Evolutionary conservation across 75 land plant genomes (phyloP), one percentile per base, ranked within the genome.

Genomic region (Picea glauca): DNA sequence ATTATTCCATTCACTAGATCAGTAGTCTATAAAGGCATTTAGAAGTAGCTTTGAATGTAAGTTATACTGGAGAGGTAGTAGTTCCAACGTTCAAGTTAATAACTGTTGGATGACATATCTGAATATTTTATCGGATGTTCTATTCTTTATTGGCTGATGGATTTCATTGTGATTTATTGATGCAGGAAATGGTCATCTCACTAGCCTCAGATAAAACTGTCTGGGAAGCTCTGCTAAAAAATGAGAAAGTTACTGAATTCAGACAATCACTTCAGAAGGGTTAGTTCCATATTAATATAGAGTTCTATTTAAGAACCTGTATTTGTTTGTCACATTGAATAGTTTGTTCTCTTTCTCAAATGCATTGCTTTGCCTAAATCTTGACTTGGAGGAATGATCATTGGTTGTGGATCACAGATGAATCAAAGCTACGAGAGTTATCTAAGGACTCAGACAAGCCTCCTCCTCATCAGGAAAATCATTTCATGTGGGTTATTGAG

Each of bases 161-260:
- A 17, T 38, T 68, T 68, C 72, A 35, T 68, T 68, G 50, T 38
- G 46, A 17, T 68, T 38, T 68, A 17, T 5, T 68, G 57, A 60
- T 75, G 59, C 82, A 82, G 84, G 70, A 70, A 50, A 59, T 82
- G 84, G 83, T 81, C 46, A 40, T 67, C 3, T 81, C 83, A 21
- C 75, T 81, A 26, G 83, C 83, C 35, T 79, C 62, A 35, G 83
- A 81, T 59, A 58, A 66, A 54, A 64, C 57, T 46, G 75, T 81
- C 33, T 78, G 81, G 83, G 81, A 81, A 79, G 83, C 83, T 58
- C 58, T 81, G 32, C 40, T 78, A 81, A 70, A 58, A 26, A 81
- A 81, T 59, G 83, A 81, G 72, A 81, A 81, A 72, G 79, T 81
- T 46, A 32, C 57, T 32, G 83, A 81, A 50, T 81, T 81, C 59